Base-by-base conservation (phyloP, 1,139 yeast species). In the Yamadazyma conglobata region DNA sequence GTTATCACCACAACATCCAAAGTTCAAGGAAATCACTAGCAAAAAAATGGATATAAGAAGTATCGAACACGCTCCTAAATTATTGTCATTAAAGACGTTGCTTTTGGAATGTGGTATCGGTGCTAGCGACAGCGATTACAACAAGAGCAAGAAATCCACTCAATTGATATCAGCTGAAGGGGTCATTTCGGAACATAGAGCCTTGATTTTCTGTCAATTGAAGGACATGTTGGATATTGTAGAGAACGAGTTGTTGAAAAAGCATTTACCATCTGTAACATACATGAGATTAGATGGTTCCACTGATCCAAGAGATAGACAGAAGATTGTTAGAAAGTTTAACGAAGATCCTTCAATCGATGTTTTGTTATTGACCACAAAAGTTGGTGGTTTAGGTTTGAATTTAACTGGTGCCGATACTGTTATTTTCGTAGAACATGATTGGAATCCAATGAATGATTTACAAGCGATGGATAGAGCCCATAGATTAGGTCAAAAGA, bases 401-500 rank as follows among this genome's bases (percentile, higher is more conserved):
- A 93, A 93, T 54, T 70, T 93, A 55, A 93, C 99, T 0, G 98
- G 99, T 40, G 98, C 98, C 0, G 99, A 93, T 54, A 93, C 98
- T 0, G 99, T 93, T 30, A 91, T 93, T 10, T 93, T 93, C 61
- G 95, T 93, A 22, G 99, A 93, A 52, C 99, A 93, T 52, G 99
- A 93, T 58, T 93, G 99, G 99, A 93, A 93, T 54, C 98, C 99
- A 15, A 93, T 93, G 99, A 91, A 88, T 52, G 99, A 93, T 64
- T 68, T 93, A 38, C 99, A 93, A 56, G 99, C 99, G 0, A 93
- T 93, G 99, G 99, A 93, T 55, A 73, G 99, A 51, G 98, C 98
- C 0, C 99, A 93, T 58, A 74, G 99, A 56, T 77, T 93, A 44
- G 99, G 99, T 4, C 99, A 93, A 60, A 88, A 88, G 64, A 91